Evolutionary conservation across 2,329 filamentous ascomycete genomes (phyloP), one percentile per base, ranked within the genome.

Genomic region (Davidsoniella australis): DNA sequence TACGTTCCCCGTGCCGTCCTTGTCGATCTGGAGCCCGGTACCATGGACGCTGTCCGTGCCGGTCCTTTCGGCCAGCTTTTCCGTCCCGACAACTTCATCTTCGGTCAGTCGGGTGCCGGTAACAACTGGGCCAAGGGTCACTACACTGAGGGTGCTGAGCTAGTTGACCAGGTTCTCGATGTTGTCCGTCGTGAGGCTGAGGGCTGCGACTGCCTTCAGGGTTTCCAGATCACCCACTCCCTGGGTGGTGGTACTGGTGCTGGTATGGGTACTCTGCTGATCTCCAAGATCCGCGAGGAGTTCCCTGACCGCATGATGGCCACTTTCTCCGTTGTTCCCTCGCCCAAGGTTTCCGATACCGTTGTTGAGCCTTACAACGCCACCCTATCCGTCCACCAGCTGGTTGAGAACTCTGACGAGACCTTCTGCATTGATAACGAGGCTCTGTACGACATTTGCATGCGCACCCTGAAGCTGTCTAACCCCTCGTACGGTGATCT

Each of bases 91-190:
- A 98, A 96, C 83, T 96, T 96, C 72, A 87, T 96, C 66, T 96
- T 96, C 70, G 91, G 91, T 62, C 91, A 96, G 76, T 96, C 91
- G 62, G 89, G 91, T 78, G 91, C 91, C 68, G 91, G 91, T 73
- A 98, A 98, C 86, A 96, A 96, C 82, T 98, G 91, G 91, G 91
- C 91, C 70, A 98, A 96, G 82, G 91, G 91, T 73, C 91, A 98
- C 70, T 98, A 98, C 80, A 98, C 91, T 58, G 91, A 98, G 76
- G 91, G 91, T 80, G 91, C 91, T 60, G 91, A 98, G 75, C 80
- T 96, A 56, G 91, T 98, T 60, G 91, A 98, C 75, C 78, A 95
- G 64, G 91, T 98, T 60, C 80, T 98, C 60, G 91, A 96, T 66
- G 91, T 98, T 58, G 89, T 98, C 65, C 91, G 91, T 66, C 89